These are phyloP conservation scores for Magnusiomyces clavatus DNA, from an alignment of 1,139 yeast genomes.

Conservation along the genomic window DNA sequence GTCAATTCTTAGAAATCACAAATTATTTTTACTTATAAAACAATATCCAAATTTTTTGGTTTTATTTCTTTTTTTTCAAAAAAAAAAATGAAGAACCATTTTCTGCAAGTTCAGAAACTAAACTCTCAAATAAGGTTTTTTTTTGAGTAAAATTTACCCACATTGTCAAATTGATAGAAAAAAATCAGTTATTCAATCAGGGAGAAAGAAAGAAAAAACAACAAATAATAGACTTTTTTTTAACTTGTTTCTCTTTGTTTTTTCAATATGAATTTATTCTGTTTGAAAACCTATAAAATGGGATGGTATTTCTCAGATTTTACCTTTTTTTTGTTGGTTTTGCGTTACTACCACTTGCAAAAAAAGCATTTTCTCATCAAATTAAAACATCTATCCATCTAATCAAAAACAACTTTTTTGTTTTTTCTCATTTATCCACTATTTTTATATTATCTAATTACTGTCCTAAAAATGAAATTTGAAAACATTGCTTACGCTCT, in stretches of 20 bases:
- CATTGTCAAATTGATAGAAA: background rate
- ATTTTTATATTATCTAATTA: background rate
- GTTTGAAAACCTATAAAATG: background rate
- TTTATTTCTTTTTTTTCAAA: no score
- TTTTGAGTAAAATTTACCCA: background rate
- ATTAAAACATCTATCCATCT: background rate
- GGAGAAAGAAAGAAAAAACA: background rate
- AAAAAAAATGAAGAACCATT: no score
- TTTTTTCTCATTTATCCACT: background rate
- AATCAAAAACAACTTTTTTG: background rate
- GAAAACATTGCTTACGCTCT: background rate
- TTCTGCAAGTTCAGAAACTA: no score
- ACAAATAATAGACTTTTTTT: background rate
- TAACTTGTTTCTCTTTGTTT: background rate
- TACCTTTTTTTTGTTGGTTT: background rate
- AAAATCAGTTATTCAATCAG: background rate
- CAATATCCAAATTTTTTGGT: no score
- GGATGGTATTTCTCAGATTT: background rate
- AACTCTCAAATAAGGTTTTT: no score
- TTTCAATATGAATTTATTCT: background rate
- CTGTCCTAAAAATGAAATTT: background rate
- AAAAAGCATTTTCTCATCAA: background rate
- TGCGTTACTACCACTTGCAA: no score
- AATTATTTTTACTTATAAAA: no score
- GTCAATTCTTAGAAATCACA: no score